Evolutionary conservation across 148 eudicot genomes (phyloP), one percentile per base, ranked within the genome.

Genomic region (Silene conica): DNA sequence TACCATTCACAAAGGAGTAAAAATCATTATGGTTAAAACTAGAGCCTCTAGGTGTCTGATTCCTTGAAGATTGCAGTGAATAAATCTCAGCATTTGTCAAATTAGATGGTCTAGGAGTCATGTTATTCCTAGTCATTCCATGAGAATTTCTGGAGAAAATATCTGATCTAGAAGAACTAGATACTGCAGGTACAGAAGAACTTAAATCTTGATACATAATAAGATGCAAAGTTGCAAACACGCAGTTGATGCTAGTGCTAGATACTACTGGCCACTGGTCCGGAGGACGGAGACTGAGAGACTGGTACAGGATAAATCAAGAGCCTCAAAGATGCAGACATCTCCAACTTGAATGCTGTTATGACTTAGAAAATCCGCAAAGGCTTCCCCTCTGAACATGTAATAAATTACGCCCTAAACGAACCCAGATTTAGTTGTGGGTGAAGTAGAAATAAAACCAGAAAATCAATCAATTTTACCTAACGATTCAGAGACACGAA

Each of bases 1-100:
- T 77, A 1, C 81, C 97, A 75, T 87, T 88, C 69, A 86, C 87
- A 83, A 87, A 82, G 0, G 93, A 86, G 73, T 90, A 90, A 56
- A 90, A 85, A 82, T 90, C 96, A 43, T 83, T 88, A 23, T 89
- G 97, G 72, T 89, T 91, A 61, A 92, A 89, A n/a, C 92, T 92
- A 3, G 97, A 92, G 5, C 94, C 97, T 65, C 94, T 84, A 1
- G 94, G 92, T 0, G 96, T 89, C 0, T 89, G 95, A 57, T 92
- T 92, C 70, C 90, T 78, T 0, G 89, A 87, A 8, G 94, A 87
- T 14, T 88, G 97, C 34, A 89, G 73, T 1, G 94, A 89, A 56
- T 89, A 92, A 76, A 92, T 92, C 88, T 92, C 97, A 0, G 88
- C 94, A 81, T 89, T 89, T 0, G 92, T 89, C 55, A 92, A 70